phyloP scores from a whole-genome alignment of 2,329 filamentous ascomycete genomes.

The Trichoderma sp. region DNA sequence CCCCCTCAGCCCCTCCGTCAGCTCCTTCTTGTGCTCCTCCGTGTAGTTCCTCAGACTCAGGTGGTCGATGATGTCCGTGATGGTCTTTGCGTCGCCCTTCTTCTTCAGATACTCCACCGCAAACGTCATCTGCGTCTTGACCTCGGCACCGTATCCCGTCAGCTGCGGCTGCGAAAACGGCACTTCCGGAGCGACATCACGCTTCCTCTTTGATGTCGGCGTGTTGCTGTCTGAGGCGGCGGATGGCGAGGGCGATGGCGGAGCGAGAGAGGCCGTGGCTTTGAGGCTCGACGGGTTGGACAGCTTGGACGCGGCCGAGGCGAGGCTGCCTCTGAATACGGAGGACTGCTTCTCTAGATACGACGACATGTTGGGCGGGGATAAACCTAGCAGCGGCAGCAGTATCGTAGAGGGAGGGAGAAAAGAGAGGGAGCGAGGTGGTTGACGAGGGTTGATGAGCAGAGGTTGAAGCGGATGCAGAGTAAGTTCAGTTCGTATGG shows the following conservation, averaged over 20 bases:
- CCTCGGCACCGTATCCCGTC: slow-evolving; percentile 74
- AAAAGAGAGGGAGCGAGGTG: neutral
- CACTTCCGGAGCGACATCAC: slow-evolving; percentile 55
- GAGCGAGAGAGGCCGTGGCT: slow-evolving; percentile 45
- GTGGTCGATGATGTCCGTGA: slow-evolving; percentile 78
- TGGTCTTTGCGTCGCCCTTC: slow-evolving; percentile 66
- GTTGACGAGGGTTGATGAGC: neutral
- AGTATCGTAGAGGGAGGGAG: neutral
- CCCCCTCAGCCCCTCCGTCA: slow-evolving; percentile 68
- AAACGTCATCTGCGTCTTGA: slow-evolving; percentile 86
- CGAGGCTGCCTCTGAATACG: slow-evolving; percentile 61
- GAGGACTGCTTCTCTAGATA: slow-evolving; percentile 67
- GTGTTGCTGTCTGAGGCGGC: slow-evolving; percentile 62
- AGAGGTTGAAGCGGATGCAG: neutral
- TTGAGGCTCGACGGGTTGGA: slow-evolving; percentile 52
- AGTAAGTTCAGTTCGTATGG: neutral
- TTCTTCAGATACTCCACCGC: slow-evolving; percentile 81
- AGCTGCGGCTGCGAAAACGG: slow-evolving; percentile 74
- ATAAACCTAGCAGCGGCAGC: neutral
- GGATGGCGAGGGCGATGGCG: slow-evolving; percentile 64
- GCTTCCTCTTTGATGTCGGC: slow-evolving; percentile 63
- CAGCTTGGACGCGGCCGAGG: slow-evolving; percentile 65
- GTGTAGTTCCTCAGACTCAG: slow-evolving; percentile 68
- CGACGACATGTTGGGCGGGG: slow-evolving; percentile 53
- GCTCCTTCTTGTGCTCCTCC: slow-evolving; percentile 61